Conservation (phyloP, 1,284 basidiomycete genomes). For the Papiliotrema flavescens region DNA sequence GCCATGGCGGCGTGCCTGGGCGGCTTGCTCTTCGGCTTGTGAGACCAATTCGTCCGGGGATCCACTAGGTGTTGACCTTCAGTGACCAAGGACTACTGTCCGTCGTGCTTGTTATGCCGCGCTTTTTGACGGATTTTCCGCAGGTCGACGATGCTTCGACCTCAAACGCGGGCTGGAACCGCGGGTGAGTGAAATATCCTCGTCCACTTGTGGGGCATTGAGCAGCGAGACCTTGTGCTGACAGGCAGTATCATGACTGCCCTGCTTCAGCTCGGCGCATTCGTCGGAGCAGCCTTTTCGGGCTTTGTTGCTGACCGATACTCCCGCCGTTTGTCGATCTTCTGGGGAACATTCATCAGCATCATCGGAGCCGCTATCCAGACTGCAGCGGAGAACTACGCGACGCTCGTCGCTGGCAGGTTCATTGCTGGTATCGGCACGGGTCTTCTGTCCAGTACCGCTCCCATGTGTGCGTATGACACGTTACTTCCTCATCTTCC, state of each 20-base stretch:
- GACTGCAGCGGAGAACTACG: constrained; percentile 20
- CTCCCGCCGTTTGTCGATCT: constrained; percentile 26
- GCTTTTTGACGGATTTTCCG: constrained; percentile 35
- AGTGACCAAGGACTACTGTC: constrained; percentile 33
- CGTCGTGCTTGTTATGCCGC: constrained; percentile 33
- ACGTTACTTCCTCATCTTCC: too few relatives aligned
- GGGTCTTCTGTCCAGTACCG: constrained; percentile 37
- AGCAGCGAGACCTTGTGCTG: too few relatives aligned
- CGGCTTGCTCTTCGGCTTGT: constrained; percentile 9
- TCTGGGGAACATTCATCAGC: constrained; percentile 23
- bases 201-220: too few relatives aligned
- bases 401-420: constrained; percentile 30
- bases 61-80: too few relatives aligned
- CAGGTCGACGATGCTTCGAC: constrained; percentile 16
- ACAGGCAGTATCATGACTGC: constrained; percentile 27
- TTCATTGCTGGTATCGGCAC: constrained; percentile 28
- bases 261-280: constrained; percentile 37
- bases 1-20: constrained; percentile 19
- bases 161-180: constrained; percentile 18
- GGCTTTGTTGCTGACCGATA: constrained; percentile 33
- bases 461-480: constrained; percentile 41
- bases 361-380: constrained; percentile 31
- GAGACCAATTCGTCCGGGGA: too few relatives aligned
- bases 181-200: constrained; percentile 11
- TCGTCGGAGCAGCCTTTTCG: constrained; percentile 28